phyloP scores from a whole-genome alignment of 129 eudicot species.

The Calendula officinalis region DNA sequence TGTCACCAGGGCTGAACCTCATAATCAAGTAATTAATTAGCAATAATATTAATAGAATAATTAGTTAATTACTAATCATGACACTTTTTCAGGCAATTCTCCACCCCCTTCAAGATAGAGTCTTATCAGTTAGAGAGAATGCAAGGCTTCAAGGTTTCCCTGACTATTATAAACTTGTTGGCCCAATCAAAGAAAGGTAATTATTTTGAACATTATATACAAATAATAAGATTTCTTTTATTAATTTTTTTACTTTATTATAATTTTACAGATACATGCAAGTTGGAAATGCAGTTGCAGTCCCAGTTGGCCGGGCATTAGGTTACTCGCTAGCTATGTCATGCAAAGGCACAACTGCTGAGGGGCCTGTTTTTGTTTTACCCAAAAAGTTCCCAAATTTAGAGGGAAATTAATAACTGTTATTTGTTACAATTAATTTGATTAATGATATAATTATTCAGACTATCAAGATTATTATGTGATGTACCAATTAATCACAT shows the following conservation, averaged over 20 bases:
- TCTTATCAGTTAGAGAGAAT: slow-evolving; percentile 60
- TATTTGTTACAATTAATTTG: not conserved
- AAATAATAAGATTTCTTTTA: not conserved
- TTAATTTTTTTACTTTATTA: not conserved
- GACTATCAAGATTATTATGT: not conserved
- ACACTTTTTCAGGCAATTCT: slow-evolving; percentile 38
- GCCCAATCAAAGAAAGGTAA: slow-evolving; percentile 77
- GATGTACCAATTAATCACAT: not conserved
- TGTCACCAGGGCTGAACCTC: slow-evolving; percentile 84
- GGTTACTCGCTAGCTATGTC: slow-evolving; percentile 65
- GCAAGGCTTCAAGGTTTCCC: slow-evolving; percentile 87
- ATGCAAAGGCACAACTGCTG: slow-evolving; percentile 29
- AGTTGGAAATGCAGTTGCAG: slow-evolving; percentile 85
- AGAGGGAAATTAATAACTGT: slow-evolving; percentile 17
- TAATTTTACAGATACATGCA: slow-evolving; percentile 54
- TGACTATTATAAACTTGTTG: slow-evolving; percentile 58
- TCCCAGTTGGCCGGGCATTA: slow-evolving; percentile 76
- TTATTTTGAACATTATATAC: not conserved
- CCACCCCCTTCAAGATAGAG: slow-evolving; percentile 71
- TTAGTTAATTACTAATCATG: not conserved
- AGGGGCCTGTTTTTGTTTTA: slow-evolving; percentile 36
- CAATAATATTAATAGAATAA: too few relatives aligned
- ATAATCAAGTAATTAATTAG: slow-evolving; percentile 54
- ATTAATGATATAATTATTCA: slow-evolving; percentile 1
- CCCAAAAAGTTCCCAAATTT: slow-evolving; percentile 43